Conservation (phyloP, 805 yeast species). For the Metschnikowia orientalis region DNA sequence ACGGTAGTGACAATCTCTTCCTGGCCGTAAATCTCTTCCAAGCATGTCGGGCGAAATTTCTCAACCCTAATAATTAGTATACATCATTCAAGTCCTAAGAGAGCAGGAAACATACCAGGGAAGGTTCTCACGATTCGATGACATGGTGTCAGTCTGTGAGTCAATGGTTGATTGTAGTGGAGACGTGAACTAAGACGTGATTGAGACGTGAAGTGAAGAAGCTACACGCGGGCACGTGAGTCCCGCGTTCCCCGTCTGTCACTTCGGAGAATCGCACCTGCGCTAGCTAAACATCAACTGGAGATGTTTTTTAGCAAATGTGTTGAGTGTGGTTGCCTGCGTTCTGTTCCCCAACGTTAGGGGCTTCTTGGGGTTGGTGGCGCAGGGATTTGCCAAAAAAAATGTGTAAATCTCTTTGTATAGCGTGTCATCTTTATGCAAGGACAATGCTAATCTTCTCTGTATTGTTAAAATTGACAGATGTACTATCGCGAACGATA, state of each 20-base stretch:
- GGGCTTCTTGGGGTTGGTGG: too few species aligned
- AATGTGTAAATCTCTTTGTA: slow-evolving; percentile 97
- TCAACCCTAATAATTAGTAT: slow-evolving; percentile 61
- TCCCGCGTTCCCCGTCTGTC: slow-evolving; percentile 1
- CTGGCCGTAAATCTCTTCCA: slow-evolving; percentile 91
- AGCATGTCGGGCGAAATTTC: slow-evolving; percentile 80
- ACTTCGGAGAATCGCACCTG: slow-evolving; percentile 1
- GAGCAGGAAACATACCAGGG: slow-evolving; percentile 18
- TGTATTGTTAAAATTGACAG: slow-evolving; percentile 99
- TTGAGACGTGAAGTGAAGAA: not conserved
- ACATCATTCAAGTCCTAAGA: not conserved
- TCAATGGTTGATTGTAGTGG: not conserved
- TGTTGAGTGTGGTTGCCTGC: too few species aligned
- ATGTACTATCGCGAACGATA: slow-evolving; percentile 46
- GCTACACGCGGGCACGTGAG: slow-evolving; percentile 2
- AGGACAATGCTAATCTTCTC: slow-evolving; percentile 99
- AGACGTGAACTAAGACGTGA: slow-evolving; percentile 3
- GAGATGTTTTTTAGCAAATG: not conserved
- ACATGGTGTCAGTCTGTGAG: slow-evolving; percentile 1
- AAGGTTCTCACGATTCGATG: slow-evolving; percentile 13
- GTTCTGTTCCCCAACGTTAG: too few species aligned
- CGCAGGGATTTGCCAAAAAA: too few species aligned
- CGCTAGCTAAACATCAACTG: not conserved
- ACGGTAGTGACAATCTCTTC: slow-evolving; percentile 81
- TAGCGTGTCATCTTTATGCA: slow-evolving; percentile 99